Evolutionary conservation across 306 rosid genomes (phyloP), one percentile per base, ranked within the genome.

Genomic region (Glycine soja): DNA sequence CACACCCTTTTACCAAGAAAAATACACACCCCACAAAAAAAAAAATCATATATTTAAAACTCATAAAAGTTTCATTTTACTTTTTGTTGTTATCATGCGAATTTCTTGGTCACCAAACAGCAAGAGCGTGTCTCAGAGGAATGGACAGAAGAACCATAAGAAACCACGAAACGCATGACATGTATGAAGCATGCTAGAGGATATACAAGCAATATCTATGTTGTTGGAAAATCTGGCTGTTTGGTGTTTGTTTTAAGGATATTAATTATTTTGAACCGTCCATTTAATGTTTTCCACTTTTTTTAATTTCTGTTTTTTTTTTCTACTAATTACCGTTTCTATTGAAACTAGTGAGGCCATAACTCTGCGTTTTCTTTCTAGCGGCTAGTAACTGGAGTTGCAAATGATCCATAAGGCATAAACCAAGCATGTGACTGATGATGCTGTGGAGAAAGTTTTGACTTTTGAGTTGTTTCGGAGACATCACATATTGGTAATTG

Each of bases 211-310:
- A 75, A 82, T 80, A 74, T 46, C 56, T 72, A 76, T 51, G 66
- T 50, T 72, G 68, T 50, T 72, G 68, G 77, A 24, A 61, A 62
- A 63, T 43, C 68, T 77, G 79, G 67, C 56, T 77, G 88, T 87
- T 84, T 87, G 90, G 90, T 81, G 52, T 30, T 18, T 59, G 43
- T 72, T 81, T 87, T 78, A 84, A 78, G 76, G 63, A 30, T 78
- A 84, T 87, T 87, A 69, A 87, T 74, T 84, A 42, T 30, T 77
- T 52, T 74, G 86, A 87, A 84, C 86, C 47, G 84, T 81, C 90
- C 85, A 84, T 81, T 87, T 74, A 87, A 67, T 83, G 72, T 42
- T 72, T 8, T 24, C 16, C 52, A 62, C 10, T 16, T 12, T 59
- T 48, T 52, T 61, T 38, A n/a, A 4, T 14, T 50, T 30, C 2